Percentiles rank a stretch among this genome's conserved stretches.
phyloP scores from a whole-genome alignment of 441 rosid genomes.

The Lepidium campestre region DNA sequence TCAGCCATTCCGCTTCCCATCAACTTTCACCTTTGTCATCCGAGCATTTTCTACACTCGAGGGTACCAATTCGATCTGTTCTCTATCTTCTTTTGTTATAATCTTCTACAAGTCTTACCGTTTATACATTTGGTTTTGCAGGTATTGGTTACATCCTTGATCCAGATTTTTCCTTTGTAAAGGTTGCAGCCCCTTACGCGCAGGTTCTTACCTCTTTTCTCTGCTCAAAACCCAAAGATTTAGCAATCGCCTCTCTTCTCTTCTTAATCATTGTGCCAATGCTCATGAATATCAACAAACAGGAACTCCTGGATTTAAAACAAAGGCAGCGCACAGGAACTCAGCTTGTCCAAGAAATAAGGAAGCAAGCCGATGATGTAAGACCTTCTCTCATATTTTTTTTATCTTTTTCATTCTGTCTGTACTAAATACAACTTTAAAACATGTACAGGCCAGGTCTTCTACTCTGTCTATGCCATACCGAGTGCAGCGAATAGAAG shows the following conservation, averaged over 20 bases:
- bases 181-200: constrained; percentile 90
- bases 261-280: not conserved
- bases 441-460: constrained; percentile 60
- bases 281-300: constrained; percentile 15
- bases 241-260: not conserved
- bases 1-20: constrained; percentile 91
- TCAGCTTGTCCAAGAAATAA: constrained; percentile 63
- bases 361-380: constrained; percentile 95
- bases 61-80: constrained; percentile 39
- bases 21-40: constrained; percentile 80
- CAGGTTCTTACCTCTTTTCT: constrained; percentile 44
- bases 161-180: constrained; percentile 79
- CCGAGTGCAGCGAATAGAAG: constrained; percentile 81
- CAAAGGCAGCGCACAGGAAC: constrained; percentile 50
- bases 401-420: not conserved
- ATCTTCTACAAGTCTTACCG: not conserved
- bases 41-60: constrained; percentile 94
- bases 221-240: not conserved
- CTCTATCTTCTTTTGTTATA: not conserved
- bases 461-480: constrained; percentile 84
- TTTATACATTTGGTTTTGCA: constrained; percentile 27
- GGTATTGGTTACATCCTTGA: constrained; percentile 84
- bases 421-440: constrained; percentile 2
- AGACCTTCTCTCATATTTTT: not conserved
- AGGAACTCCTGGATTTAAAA: constrained; percentile 80